These are phyloP conservation scores for Theobroma grandiflorum DNA, from an alignment of 441 rosid species.

Conservation along the genomic window DNA sequence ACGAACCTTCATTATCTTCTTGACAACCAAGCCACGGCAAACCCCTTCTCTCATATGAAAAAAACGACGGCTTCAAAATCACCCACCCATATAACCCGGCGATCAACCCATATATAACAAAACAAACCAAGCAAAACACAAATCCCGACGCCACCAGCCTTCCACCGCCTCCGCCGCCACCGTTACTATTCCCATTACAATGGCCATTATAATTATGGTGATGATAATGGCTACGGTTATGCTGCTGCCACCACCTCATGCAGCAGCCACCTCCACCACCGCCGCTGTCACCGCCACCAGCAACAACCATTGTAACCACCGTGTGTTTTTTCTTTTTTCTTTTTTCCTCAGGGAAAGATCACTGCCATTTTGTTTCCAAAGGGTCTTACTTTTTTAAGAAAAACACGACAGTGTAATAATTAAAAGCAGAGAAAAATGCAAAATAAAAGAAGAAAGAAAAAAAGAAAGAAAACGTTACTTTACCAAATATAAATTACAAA, in stretches of 20 bases:
- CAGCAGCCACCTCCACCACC: slow-evolving; percentile 13
- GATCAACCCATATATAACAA: slow-evolving; percentile 65
- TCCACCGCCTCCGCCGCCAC: slow-evolving; percentile 22
- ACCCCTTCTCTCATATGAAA: slow-evolving; percentile 37
- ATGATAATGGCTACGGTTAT: slow-evolving; percentile 19
- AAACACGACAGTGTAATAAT: not conserved
- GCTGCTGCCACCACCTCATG: slow-evolving; percentile 21
- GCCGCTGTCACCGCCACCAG: slow-evolving; percentile 19
- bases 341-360: not conserved
- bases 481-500: not conserved
- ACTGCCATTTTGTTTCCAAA: not conserved
- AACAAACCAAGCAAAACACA: slow-evolving; percentile 57
- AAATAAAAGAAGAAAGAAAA: too few species aligned
- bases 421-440: not conserved
- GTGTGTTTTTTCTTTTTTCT: not conserved
- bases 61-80: slow-evolving; percentile 30
- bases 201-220: slow-evolving; percentile 15
- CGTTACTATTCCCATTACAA: slow-evolving; percentile 25
- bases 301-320: slow-evolving; percentile 19
- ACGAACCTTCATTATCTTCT: slow-evolving; percentile 91
- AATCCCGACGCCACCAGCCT: slow-evolving; percentile 51
- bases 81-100: slow-evolving; percentile 71
- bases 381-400: not conserved
- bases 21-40: slow-evolving; percentile 70
- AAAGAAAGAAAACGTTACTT: not conserved